Conservation (phyloP, 2,329 filamentous ascomycete species). For the Diaporthe helianthi region DNA sequence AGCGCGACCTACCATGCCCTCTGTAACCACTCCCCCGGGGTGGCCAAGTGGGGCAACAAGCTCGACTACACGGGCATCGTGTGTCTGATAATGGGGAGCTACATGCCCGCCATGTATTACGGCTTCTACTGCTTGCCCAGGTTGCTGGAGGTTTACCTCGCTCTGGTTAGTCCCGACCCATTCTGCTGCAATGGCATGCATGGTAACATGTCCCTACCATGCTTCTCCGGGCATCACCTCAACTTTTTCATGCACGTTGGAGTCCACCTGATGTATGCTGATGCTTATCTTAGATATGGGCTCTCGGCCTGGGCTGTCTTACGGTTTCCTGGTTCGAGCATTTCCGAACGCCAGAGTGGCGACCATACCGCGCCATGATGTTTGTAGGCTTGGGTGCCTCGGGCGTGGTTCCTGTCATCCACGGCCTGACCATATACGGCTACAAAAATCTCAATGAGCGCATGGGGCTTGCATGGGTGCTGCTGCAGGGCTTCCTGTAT, state of each 20-base stretch:
- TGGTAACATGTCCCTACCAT: not conserved
- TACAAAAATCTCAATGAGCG: conserved; percentile 68
- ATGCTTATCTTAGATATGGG: conserved; percentile 67
- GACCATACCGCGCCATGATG: conserved; percentile 86
- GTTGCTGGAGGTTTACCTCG: conserved; percentile 76
- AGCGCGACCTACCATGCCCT: conserved; percentile 86
- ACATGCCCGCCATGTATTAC: conserved; percentile 87
- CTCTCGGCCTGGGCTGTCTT: conserved; percentile 78
- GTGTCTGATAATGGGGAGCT: conserved; percentile 87
- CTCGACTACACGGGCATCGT: conserved; percentile 96
- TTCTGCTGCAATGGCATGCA: not conserved
- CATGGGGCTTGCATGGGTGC: conserved; percentile 82
- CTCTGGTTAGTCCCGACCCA: conserved; percentile 64
- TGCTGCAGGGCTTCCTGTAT: conserved; percentile 83
- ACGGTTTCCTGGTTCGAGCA: conserved; percentile 79
- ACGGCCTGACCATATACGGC: conserved; percentile 75
- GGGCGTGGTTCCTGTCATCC: conserved; percentile 81
- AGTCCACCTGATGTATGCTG: not conserved
- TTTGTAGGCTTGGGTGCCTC: conserved; percentile 88
- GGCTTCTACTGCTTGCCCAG: conserved; percentile 76
- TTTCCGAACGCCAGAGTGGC: conserved; percentile 84
- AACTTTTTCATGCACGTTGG: not conserved
- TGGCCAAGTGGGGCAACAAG: conserved; percentile 87
- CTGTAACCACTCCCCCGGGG: conserved; percentile 79
- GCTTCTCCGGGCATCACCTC: not conserved